Conservation (phyloP, 176 grass and related monocot species). For the Eremochloa ophiuroides region DNA sequence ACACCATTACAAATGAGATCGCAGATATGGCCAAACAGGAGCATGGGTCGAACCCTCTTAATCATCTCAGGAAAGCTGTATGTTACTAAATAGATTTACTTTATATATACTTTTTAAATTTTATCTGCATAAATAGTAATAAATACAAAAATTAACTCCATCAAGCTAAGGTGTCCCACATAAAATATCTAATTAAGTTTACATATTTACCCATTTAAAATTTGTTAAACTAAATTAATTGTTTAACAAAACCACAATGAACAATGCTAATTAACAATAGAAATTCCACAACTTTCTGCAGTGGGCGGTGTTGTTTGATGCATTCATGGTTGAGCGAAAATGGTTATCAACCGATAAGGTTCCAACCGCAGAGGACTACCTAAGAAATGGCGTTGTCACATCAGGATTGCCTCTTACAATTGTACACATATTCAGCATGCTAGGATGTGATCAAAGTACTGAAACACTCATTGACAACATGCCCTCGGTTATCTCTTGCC, state of each 20-base stretch:
- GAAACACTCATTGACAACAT: neutral
- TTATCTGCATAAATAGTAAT: neutral
- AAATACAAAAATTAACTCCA: neutral
- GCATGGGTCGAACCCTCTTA: slow-evolving; percentile 37
- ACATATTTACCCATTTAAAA: neutral
- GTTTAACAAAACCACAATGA: neutral
- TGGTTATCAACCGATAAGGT: slow-evolving; percentile 39
- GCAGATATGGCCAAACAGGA: slow-evolving; percentile 30
- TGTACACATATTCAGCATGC: slow-evolving; percentile 17
- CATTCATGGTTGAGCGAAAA: slow-evolving; percentile 47
- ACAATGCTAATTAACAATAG: neutral
- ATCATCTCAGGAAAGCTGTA: slow-evolving; percentile 45
- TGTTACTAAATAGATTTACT: neutral
- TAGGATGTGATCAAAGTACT: slow-evolving; percentile 19
- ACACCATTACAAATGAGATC: slow-evolving; percentile 46
- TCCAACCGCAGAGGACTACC: slow-evolving; percentile 32
- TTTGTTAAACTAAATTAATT: neutral
- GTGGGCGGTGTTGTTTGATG: slow-evolving; percentile 60
- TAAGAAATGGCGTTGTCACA: slow-evolving; percentile 45
- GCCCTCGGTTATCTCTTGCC: slow-evolving; percentile 19
- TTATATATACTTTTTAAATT: neutral
- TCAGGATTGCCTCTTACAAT: slow-evolving; percentile 29
- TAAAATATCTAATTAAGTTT: neutral
- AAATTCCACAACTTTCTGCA: neutral
- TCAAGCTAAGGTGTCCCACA: no score